Evolutionary conservation across 768 basidiomycete species (phyloP).

Genomic region (Cyclocybe aegerita): DNA sequence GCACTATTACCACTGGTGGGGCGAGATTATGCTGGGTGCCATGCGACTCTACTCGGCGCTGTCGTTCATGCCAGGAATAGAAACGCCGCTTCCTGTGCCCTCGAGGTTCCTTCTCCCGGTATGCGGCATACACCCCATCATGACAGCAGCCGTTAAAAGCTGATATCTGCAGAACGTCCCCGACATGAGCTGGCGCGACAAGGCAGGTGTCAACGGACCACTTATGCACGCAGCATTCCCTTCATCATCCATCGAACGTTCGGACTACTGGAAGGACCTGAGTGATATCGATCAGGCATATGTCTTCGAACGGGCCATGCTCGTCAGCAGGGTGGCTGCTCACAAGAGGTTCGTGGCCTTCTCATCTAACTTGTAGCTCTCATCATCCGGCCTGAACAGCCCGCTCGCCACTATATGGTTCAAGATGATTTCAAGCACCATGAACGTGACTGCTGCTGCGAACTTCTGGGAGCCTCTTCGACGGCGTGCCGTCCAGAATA

Average conservation of each 20-base stretch:
- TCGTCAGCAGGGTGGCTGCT: constrained; percentile 63
- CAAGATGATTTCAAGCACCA: constrained; percentile 36
- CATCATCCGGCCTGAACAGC: constrained; percentile 14
- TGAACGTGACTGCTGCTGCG: constrained; percentile 25
- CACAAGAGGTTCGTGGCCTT: constrained; percentile 40
- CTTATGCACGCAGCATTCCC: constrained; percentile 73
- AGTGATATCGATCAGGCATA: constrained; percentile 43
- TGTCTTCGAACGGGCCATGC: constrained; percentile 58
- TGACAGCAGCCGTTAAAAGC: not conserved
- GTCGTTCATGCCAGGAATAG: constrained; percentile 11
- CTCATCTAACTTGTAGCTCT: not conserved
- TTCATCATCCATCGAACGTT: constrained; percentile 51
- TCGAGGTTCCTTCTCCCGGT: constrained; percentile 36
- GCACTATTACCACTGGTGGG: constrained; percentile 51
- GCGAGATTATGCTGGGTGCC: constrained; percentile 42
- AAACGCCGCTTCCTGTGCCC: constrained; percentile 20
- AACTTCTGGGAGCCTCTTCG: constrained; percentile 35
- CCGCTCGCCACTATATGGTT: constrained; percentile 22
- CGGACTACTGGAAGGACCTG: constrained; percentile 63
- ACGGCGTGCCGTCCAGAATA: constrained; percentile 22
- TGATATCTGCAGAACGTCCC: constrained; percentile 11
- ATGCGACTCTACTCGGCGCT: constrained; percentile 39
- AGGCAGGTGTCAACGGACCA: constrained; percentile 59
- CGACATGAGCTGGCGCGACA: constrained; percentile 52
- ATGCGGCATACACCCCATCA: constrained; percentile 8